Conservation (phyloP, 116 monocot species). For the Zostera marina region DNA sequence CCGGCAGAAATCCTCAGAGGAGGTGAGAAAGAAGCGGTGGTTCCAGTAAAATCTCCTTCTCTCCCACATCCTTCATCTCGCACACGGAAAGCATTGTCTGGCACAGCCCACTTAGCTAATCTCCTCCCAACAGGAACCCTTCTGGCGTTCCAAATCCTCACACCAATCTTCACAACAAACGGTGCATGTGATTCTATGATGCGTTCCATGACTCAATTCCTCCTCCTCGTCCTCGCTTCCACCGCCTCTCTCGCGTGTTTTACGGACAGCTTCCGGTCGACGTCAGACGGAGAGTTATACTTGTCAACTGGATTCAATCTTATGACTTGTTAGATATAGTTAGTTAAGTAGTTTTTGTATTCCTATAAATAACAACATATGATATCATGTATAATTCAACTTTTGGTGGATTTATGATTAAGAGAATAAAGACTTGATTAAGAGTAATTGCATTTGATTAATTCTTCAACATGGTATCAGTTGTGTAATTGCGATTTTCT, state of each 20-base stretch:
- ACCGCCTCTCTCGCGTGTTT: slow-evolving; percentile 50
- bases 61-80: neutral
- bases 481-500: too few relatives aligned
- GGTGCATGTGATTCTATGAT: slow-evolving; percentile 51
- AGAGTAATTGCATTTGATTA: too few relatives aligned
- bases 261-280: slow-evolving; percentile 43
- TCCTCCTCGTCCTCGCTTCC: slow-evolving; percentile 41
- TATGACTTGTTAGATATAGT: too few relatives aligned
- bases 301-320: too few relatives aligned
- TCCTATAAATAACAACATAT: too few relatives aligned
- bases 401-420: too few relatives aligned
- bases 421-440: too few relatives aligned
- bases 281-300: slow-evolving; percentile 23
- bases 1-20: too few relatives aligned
- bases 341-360: too few relatives aligned
- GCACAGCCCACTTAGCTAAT: slow-evolving; percentile 52
- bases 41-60: neutral
- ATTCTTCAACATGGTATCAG: too few relatives aligned
- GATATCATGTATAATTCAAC: too few relatives aligned
- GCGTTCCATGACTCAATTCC: slow-evolving; percentile 17
- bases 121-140: slow-evolving; percentile 83
- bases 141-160: slow-evolving; percentile 70
- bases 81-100: slow-evolving; percentile 24
- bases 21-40: too few relatives aligned
- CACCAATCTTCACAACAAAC: slow-evolving; percentile 54